A percentile compares a stretch with the other conserved stretches of the same genome.
Evolutionary conservation across 139 green algal species (phyloP).

Genomic region (Asterochloris sp.): DNA sequence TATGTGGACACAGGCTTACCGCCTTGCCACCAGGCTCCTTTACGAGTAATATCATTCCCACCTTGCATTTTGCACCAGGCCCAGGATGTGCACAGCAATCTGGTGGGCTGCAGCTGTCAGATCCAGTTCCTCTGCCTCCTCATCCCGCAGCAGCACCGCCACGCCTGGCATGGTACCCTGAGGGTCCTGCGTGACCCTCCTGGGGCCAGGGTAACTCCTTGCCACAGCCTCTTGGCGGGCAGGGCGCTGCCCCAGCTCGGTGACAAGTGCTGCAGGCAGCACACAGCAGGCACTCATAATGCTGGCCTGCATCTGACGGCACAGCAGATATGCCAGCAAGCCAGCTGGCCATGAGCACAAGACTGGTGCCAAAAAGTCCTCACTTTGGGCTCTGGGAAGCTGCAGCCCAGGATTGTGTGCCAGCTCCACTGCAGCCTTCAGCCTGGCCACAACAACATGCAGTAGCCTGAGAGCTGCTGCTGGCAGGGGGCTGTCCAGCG

Average conservation of each 20-base stretch:
- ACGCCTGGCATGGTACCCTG: no score
- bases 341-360: no score
- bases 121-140: not conserved
- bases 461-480: constrained; percentile 1
- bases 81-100: constrained; percentile 2
- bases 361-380: not conserved
- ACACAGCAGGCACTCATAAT: not conserved
- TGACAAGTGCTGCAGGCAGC: not conserved
- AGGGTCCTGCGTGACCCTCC: not conserved
- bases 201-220: not conserved
- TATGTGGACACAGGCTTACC: no score
- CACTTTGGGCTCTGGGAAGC: not conserved
- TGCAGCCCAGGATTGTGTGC: constrained; percentile 1
- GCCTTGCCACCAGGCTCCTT: not conserved
- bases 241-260: not conserved
- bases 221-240: not conserved
- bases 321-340: no score
- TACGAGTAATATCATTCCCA: not conserved
- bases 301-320: no score
- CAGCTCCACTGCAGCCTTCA: constrained; percentile 14
- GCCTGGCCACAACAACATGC: not conserved
- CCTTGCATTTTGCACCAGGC: constrained; percentile 5
- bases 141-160: not conserved
- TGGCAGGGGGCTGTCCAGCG: constrained; percentile 12
- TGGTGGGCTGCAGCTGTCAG: not conserved